Conservation (phyloP, 352 stramenopile species). For the Phytopythium chamaehyphon region DNA sequence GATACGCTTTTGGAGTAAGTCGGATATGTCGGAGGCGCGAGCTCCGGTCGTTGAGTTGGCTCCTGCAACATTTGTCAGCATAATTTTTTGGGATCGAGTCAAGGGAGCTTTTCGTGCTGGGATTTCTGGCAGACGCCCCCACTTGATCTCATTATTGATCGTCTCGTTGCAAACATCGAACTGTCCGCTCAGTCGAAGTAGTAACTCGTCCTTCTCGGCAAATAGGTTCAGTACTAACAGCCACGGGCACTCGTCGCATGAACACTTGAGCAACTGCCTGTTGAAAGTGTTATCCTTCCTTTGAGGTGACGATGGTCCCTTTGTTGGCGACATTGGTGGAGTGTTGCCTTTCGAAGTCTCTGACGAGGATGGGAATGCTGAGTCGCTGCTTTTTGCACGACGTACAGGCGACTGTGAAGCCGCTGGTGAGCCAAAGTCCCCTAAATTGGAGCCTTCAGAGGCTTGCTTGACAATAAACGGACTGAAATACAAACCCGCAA, state of each 20-base stretch:
- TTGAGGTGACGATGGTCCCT: conserved; percentile 12
- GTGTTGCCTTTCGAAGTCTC: neutral
- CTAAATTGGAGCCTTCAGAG: neutral
- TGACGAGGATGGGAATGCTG: neutral
- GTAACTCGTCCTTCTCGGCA: conserved; percentile 60
- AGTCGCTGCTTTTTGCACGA: conserved; percentile 1
- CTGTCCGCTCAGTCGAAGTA: conserved; percentile 64
- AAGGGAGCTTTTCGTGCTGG: conserved; percentile 53
- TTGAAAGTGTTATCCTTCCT: conserved; percentile 21
- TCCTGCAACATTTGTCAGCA: conserved; percentile 40
- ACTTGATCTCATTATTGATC: conserved; percentile 69
- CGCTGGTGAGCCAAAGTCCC: neutral
- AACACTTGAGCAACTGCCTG: conserved; percentile 59
- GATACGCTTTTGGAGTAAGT: conserved; percentile 60
- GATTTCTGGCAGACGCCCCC: conserved; percentile 64
- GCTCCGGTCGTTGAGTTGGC: conserved; percentile 22
- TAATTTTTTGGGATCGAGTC: conserved; percentile 62
- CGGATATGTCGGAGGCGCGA: conserved; percentile 42
- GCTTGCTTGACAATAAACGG: conserved; percentile 19
- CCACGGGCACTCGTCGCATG: conserved; percentile 70
- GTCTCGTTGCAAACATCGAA: conserved; percentile 72
- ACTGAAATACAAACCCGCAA: conserved; percentile 58
- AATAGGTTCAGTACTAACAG: conserved; percentile 70
- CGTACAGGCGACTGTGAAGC: neutral
- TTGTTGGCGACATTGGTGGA: neutral